phyloP scores from a whole-genome alignment of 1,139 yeast genomes.

The Magnusiomyces fungicola region DNA sequence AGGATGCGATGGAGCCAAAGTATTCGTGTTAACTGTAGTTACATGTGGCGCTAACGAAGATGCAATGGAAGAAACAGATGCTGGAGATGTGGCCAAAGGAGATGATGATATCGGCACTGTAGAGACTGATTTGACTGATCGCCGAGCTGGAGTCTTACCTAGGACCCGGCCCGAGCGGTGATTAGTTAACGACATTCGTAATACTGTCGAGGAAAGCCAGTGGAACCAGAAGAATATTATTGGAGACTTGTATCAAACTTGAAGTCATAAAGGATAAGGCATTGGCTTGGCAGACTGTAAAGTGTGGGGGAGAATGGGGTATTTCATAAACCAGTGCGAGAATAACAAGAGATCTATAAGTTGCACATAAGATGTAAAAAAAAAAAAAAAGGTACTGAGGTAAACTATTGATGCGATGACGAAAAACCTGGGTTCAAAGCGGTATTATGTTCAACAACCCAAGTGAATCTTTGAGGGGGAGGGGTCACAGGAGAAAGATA shows the following conservation, averaged over 20 bases:
- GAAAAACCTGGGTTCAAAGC: too few relatives aligned
- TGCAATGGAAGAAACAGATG: neutral
- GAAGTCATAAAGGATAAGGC: too few relatives aligned
- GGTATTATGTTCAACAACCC: too few relatives aligned
- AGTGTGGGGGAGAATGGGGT: too few relatives aligned
- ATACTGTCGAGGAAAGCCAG: neutral
- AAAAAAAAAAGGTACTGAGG: too few relatives aligned
- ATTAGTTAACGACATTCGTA: neutral
- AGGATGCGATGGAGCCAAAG: neutral
- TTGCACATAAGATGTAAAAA: too few relatives aligned
- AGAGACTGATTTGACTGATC: neutral
- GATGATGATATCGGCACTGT: neutral
- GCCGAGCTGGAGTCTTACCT: neutral
- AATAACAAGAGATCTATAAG: too few relatives aligned
- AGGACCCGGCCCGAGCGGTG: neutral
- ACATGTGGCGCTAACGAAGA: neutral
- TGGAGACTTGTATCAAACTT: neutral
- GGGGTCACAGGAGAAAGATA: too few relatives aligned
- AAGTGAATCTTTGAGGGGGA: too few relatives aligned
- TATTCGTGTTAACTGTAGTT: neutral
- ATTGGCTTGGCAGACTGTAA: too few relatives aligned
- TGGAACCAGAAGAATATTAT: neutral
- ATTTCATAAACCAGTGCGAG: neutral
- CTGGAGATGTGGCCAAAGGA: neutral
- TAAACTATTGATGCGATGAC: too few relatives aligned